Evolutionary conservation across 768 basidiomycete genomes (phyloP), one percentile per base, ranked within the genome.

Genomic region (Leccinum variicolor): DNA sequence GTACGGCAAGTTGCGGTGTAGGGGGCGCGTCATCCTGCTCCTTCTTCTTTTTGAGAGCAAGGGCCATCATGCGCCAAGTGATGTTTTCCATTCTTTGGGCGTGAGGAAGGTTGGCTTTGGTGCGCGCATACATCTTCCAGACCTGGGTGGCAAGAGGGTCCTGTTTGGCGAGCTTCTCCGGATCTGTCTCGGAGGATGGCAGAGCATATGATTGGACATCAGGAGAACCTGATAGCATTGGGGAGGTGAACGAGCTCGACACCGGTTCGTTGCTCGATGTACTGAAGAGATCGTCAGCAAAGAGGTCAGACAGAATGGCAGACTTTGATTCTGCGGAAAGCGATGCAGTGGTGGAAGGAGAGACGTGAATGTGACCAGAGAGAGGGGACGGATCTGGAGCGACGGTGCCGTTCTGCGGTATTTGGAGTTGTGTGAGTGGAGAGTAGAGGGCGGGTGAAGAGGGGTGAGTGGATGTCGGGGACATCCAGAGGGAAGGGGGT

Each of bases 41-140:
- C 74, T 86, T 86, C 77, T 88, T 87, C 81, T 90, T 96, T 79
- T 89, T 89, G 55, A 99, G 76, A 13, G 91, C 92, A 69, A 99
- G 77, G 25, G 94, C 90, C 95, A 98, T 98, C 94, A 98, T 92
- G 58, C 97, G 77, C 96, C 96, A 98, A 1, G 95, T 97, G 54
- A 98, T 73, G 69, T 98, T 98, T 76, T 98, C 97, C 92, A 99
- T 94, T 67, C 95, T 78, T 74, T 94, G 92, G 0, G 90, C 92
- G 69, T 96, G 92, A 29, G 95, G 94, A 56, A 96, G 75, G 31
- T 81, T 83, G n/a, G 89, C 90, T 75, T 94, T 94, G 48, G 89
- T 90, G 59, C 90, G 85, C 34, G 93, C 86, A 68, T 92, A 98
- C 83, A 98, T 90, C 77, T 88, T 93, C 96, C 96, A 98, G 29